A percentile compares a stretch with the other conserved stretches of the same genome.
Evolutionary conservation across 371 early-diverging fungal genomes (phyloP).

Genomic region (Mucor piriformis): DNA sequence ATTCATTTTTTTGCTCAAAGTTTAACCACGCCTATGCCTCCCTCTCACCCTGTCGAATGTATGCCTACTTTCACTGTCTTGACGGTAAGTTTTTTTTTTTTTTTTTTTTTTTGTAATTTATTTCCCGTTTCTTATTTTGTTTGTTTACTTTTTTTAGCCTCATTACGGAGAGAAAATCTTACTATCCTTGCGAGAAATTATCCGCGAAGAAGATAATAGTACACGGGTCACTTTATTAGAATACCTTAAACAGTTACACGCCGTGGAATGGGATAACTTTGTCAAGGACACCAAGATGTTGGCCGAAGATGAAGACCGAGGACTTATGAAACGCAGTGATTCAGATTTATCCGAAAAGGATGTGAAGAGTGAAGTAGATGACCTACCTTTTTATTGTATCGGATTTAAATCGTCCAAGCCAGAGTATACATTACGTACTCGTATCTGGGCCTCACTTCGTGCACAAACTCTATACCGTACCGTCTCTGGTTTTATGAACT

Average conservation of each 20-base stretch:
- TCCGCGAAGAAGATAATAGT: conserved; percentile 82
- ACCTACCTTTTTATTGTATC: conserved; percentile 81
- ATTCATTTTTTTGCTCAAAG: conserved; percentile 90
- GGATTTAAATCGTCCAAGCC: conserved; percentile 84
- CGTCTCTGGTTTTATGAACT: conserved; percentile 90
- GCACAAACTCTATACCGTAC: conserved; percentile 90
- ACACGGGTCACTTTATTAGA: conserved; percentile 84
- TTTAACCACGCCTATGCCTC: conserved; percentile 84
- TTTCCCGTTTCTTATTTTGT: neutral
- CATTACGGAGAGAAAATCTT: conserved; percentile 91
- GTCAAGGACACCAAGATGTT: conserved; percentile 85
- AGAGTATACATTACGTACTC: conserved; percentile 82
- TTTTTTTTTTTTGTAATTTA: neutral
- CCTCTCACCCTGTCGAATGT: conserved; percentile 79
- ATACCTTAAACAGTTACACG: conserved; percentile 84
- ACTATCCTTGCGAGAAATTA: conserved; percentile 81
- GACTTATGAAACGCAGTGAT: conserved; percentile 10
- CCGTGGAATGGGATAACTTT: conserved; percentile 91
- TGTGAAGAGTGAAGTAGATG: conserved; percentile 60
- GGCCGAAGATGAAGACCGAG: conserved; percentile 63
- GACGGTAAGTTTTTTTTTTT: conserved; percentile 44
- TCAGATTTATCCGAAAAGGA: conserved; percentile 29
- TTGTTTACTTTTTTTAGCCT: conserved; percentile 61
- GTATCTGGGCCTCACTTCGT: conserved; percentile 89
- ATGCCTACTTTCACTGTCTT: conserved; percentile 91